phyloP scores from a whole-genome alignment of 2,329 filamentous ascomycete species.

The Sphaceloma murrayae region DNA sequence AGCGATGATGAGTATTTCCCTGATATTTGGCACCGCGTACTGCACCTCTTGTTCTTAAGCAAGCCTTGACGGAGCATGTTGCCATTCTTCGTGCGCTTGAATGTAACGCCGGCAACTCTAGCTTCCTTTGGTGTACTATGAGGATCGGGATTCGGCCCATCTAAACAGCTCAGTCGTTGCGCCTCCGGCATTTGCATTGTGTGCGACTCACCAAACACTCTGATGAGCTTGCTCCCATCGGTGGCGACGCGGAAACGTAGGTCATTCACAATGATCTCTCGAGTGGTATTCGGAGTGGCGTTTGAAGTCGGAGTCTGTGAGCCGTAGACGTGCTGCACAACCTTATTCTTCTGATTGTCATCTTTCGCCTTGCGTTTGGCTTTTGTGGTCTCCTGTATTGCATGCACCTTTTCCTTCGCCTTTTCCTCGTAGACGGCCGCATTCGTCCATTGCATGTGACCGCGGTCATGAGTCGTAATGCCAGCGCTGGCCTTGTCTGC shows the following conservation, averaged over 20 bases:
- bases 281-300: slow-evolving; percentile 21
- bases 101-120: slow-evolving; percentile 65
- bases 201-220: slow-evolving; percentile 54
- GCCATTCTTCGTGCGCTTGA: slow-evolving; percentile 76
- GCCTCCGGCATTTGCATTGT: no score
- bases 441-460: slow-evolving; percentile 61
- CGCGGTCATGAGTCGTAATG: slow-evolving; percentile 19
- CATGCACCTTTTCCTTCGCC: slow-evolving; percentile 55
- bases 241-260: slow-evolving; percentile 64
- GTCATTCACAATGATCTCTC: slow-evolving; percentile 61
- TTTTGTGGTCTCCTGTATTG: slow-evolving; percentile 59
- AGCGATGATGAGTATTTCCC: slow-evolving; percentile 9
- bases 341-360: slow-evolving; percentile 50
- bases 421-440: slow-evolving; percentile 68
- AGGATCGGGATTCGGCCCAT: slow-evolving; percentile 21
- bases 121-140: slow-evolving; percentile 62
- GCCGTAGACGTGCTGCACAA: slow-evolving; percentile 39
- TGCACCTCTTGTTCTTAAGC: slow-evolving; percentile 67
- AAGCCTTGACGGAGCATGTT: slow-evolving; percentile 68
- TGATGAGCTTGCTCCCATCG: slow-evolving; percentile 73
- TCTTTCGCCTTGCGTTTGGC: slow-evolving; percentile 48
- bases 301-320: slow-evolving; percentile 19
- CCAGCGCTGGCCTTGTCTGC: slow-evolving; percentile 6
- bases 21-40: background rate
- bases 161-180: slow-evolving; percentile 20